Base-by-base conservation (phyloP, 139 green algal species). In the Deuterostichococcus epilithicus region DNA sequence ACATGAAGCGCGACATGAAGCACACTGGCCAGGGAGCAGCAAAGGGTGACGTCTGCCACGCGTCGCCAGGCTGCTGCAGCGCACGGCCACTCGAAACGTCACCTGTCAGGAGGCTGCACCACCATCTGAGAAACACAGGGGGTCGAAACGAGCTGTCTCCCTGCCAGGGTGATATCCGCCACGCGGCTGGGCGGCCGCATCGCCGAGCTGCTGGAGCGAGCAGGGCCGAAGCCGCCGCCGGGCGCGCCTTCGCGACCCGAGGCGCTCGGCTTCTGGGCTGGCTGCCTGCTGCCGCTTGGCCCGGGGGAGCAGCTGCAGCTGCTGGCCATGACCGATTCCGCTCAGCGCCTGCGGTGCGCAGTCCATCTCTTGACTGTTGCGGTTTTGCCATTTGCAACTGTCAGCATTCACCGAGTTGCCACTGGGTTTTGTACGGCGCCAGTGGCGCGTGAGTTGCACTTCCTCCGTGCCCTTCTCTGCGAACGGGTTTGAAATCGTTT, bases 261-360 rank as follows among this genome's bases (percentile, higher is more conserved):
- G 80, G 69, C 68, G 25, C 74, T 89, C 37, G 82, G 75, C 68
- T 88, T 92, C 60, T 92, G 88, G 88, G 82, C 85, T 75, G 80
- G 74, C 72, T 79, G 73, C 71, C 68, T 85, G 70, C 28, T 74
- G 68, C 75, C 71, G 8, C 32, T 84, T 59, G 33, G 34, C 18
- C 23, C 34, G 28, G 68, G 25, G 32, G 75, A 80, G n/a, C 44
- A 58, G 39, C 34, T 42, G 67, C 20, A 8, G 34, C 42, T 75
- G 67, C 66, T 74, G 28, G 44, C 2, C 34, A 60, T 32, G 33
- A 75, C 75, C 5, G n/a, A 38, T 45, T 71, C 75, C n/a, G 23
- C 25, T 5, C 68, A 68, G 35, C 75, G 75, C 32, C 75, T 79
- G 66, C 15, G 25, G 2, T 75, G 30, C 1, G 59, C 8, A 52